Percentiles rank a stretch among this genome's conserved stretches.
These are phyloP conservation scores for Brassica rapa DNA, from an alignment of 345 rosid species.

Conservation along the genomic window DNA sequence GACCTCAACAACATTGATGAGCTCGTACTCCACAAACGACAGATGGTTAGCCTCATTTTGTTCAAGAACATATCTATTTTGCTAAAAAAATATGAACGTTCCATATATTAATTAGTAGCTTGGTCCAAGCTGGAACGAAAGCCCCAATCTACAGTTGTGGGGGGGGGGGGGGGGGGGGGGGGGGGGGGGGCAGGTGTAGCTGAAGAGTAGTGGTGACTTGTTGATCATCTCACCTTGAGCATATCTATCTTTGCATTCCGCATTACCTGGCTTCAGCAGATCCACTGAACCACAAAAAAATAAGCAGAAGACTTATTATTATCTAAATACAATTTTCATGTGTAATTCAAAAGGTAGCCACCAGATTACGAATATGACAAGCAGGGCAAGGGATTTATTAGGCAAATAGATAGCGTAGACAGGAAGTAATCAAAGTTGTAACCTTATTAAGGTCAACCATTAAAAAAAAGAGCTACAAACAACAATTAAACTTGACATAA, in stretches of 20 bases:
- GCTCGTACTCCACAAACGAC: no score
- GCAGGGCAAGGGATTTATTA: background rate
- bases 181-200: background rate
- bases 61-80: no score
- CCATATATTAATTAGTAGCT: no score
- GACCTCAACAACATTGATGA: no score
- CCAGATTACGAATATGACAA: background rate
- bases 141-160: no score
- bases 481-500: background rate
- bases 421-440: background rate
- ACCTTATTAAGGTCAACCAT: background rate
- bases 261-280: background rate
- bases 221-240: no score
- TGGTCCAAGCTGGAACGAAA: no score
- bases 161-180: no score
- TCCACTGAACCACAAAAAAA: background rate
- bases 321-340: background rate
- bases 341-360: background rate
- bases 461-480: background rate
- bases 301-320: background rate
- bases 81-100: no score
- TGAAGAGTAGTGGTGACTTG: background rate
- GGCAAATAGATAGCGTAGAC: background rate
- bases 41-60: no score
- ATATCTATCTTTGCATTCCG: no score